phyloP scores from a whole-genome alignment of 768 basidiomycete genomes.

The Cystofilobasidium ferigula region DNA sequence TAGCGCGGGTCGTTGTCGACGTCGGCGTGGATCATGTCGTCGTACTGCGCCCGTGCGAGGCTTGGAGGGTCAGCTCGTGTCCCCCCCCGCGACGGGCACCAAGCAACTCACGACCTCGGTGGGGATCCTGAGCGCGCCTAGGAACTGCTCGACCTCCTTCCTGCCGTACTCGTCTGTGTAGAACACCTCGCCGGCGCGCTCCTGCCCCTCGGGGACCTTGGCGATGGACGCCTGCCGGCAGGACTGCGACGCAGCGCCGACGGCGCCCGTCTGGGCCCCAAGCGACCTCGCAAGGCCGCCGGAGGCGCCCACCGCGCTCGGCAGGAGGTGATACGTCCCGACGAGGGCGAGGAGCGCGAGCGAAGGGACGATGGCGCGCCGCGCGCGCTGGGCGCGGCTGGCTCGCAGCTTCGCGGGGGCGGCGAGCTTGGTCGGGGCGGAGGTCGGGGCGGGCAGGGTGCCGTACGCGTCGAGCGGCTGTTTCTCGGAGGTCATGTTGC shows the following conservation, averaged over 20 bases:
- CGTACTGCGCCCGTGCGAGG: constrained; percentile 7
- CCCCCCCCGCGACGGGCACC: neutral
- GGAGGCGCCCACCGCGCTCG: neutral
- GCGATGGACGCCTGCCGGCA: constrained; percentile 7
- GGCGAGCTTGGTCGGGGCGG: too few species aligned
- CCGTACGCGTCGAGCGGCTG: too few species aligned
- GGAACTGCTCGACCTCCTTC: constrained; percentile 24
- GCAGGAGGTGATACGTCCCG: constrained; percentile 5
- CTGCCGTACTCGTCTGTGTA: constrained; percentile 9
- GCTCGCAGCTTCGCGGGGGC: too few species aligned
- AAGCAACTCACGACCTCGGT: constrained; percentile 15
- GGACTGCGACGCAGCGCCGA: neutral
- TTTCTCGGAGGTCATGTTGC: too few species aligned
- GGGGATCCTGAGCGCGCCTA: constrained; percentile 20
- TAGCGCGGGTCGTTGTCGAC: constrained; percentile 19
- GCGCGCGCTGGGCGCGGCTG: too few species aligned
- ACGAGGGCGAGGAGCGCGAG: constrained; percentile 11
- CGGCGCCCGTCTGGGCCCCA: neutral
- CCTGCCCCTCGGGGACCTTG: neutral
- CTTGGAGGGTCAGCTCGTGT: neutral
- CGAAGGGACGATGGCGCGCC: neutral
- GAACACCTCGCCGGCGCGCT: constrained; percentile 8
- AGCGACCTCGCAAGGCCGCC: too few species aligned
- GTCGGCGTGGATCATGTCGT: constrained; percentile 13
- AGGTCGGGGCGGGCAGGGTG: too few species aligned